Base-by-base conservation (phyloP, 768 basidiomycete species). In the Cyclocybe aegerita region DNA sequence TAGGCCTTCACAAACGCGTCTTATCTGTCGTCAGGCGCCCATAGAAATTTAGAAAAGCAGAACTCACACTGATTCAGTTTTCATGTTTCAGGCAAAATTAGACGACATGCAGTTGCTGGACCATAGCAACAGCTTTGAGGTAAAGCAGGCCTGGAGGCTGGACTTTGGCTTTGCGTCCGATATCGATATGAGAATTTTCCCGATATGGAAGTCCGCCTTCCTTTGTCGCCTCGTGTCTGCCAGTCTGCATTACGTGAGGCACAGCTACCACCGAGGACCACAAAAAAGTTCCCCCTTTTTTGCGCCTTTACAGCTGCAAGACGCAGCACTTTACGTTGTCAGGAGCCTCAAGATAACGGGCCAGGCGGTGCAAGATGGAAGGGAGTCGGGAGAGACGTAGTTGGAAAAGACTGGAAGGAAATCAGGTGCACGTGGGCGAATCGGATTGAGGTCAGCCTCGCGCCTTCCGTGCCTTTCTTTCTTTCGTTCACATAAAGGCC, bases 381-480 rank as follows among this genome's bases (percentile, higher is more conserved):
- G 23, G 23, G 23, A 23, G 41, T 43, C 41, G 14, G 41, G 11
- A 43, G 8, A 15, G 23, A 23, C 23, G 23, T 15, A 43, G 12
- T 29, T 8, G 11, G 9, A 15, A 17, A 43, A 16, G 41, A 23
- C 41, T 43, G 41, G n/a, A 29, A 16, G 15, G 41, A n/a, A 31
- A 43, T 43, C 41, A 43, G 15, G 10, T 35, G n/a, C 51, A 48
- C 51, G 51, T 47, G 51, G 41, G 23, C 9, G 39, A 14, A 29
- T 36, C 11, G 38, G 37, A 46, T 40, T 14, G 32, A 42, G n/a
- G 51, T 52, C 51, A 52, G 51, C 51, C 51, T 52, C 51, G 29
- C 51, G 40, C 46, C 40, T 47, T 45, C 51, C 51, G 46, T 48
- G 44, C 41, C 7, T 31, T 4, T 7, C 11, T 9, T 43, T 6